Evolutionary conservation across 2,329 filamentous ascomycete species (phyloP).

Genomic region (Aspergillus sp.): DNA sequence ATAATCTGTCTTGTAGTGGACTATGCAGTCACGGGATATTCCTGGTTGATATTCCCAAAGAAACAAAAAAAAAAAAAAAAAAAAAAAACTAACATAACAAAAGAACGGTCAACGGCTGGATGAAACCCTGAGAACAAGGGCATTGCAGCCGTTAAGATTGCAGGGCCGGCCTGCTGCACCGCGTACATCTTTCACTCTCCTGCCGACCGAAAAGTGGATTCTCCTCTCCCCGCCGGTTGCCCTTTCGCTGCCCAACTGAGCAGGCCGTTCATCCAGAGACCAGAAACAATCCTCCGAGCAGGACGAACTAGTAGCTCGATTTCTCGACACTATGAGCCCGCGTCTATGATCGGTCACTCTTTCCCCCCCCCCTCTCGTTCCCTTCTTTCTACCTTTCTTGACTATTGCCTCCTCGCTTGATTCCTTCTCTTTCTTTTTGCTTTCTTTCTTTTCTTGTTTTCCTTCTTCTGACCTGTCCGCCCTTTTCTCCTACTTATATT

Average conservation of each 20-base stretch:
- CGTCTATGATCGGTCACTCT: slow-evolving; percentile 18
- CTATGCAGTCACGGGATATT: too few relatives aligned
- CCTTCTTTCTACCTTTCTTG: not conserved
- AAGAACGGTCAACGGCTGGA: too few relatives aligned
- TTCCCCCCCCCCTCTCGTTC: not conserved
- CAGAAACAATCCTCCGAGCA: not conserved
- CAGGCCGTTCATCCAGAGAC: not conserved
- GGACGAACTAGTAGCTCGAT: not conserved
- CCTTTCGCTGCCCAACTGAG: slow-evolving; percentile 9
- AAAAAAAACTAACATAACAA: too few relatives aligned
- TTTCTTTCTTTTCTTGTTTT: not conserved
- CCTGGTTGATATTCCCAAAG: too few relatives aligned
- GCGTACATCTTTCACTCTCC: too few relatives aligned
- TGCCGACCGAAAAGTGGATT: not conserved
- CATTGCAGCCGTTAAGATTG: not conserved
- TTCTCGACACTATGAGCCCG: not conserved
- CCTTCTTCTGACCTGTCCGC: not conserved
- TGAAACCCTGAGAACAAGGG: too few relatives aligned
- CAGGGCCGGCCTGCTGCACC: not conserved
- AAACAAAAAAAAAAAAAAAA: too few relatives aligned
- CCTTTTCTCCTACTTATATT: not conserved
- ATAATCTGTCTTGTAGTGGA: too few relatives aligned
- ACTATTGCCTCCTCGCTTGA: not conserved
- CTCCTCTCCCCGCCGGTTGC: slow-evolving; percentile 1
- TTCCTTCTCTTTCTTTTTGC: not conserved